Conservation (phyloP, 2,329 filamentous ascomycete species). For the Penicillium brevicompactum region DNA sequence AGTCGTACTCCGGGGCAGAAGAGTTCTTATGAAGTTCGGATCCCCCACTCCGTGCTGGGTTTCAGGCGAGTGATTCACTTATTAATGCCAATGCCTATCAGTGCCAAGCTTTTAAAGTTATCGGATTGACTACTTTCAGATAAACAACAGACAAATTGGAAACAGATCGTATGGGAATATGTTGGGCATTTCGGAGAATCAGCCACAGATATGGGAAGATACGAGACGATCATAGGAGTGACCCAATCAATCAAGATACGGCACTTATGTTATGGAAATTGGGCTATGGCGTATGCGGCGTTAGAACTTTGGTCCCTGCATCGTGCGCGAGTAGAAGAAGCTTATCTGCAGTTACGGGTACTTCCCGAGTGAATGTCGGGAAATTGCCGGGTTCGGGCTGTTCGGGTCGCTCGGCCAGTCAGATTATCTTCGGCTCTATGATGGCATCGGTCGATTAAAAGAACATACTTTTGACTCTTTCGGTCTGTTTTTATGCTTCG, state of each 20-base stretch:
- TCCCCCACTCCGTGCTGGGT: background rate
- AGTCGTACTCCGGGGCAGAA: background rate
- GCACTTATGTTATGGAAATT: background rate
- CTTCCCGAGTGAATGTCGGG: background rate
- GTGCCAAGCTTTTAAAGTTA: background rate
- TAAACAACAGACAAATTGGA: no score
- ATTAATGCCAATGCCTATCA: background rate
- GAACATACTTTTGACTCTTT: no score
- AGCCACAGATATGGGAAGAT: background rate
- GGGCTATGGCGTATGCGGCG: background rate
- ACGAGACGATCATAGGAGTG: background rate
- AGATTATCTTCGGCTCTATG: no score
- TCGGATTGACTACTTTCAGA: background rate
- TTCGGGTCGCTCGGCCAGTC: background rate
- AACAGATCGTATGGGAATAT: background rate
- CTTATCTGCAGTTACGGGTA: background rate
- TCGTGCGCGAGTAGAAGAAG: background rate
- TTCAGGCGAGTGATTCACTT: background rate
- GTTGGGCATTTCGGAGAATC: background rate
- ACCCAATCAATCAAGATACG: background rate
- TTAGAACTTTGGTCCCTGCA: background rate
- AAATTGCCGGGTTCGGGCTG: background rate
- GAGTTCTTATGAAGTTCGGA: background rate
- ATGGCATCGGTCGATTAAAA: no score
- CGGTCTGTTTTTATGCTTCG: no score